phyloP scores from a whole-genome alignment of 2,329 filamentous ascomycete genomes.

The Elsinoe australis region DNA sequence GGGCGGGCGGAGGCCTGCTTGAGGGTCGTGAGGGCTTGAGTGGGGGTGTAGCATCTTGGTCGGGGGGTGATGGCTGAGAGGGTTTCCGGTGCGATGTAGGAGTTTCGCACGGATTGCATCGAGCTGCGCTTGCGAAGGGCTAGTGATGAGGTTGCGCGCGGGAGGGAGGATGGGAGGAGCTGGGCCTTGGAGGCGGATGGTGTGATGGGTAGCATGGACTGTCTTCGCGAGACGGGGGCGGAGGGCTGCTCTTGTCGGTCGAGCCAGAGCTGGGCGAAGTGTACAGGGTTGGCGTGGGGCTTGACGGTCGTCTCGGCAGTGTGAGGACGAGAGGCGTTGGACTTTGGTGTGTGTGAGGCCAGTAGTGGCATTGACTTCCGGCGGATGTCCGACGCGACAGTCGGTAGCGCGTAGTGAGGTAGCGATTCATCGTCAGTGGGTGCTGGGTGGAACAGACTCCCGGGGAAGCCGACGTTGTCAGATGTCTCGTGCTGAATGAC shows the following conservation, averaged over 20 bases:
- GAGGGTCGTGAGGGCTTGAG: constrained; percentile 7
- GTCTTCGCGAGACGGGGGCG: constrained; percentile 6
- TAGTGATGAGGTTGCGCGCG: constrained; percentile 9
- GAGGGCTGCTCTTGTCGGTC: background rate
- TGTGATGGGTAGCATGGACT: constrained; percentile 9
- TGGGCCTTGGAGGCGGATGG: background rate
- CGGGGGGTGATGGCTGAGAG: constrained; percentile 6
- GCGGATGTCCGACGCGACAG: constrained; percentile 27
- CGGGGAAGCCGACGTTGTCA: background rate
- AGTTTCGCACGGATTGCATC: constrained; percentile 3
- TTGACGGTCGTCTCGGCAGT: constrained; percentile 28
- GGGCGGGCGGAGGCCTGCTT: constrained; percentile 12
- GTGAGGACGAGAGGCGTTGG: constrained; percentile 21
- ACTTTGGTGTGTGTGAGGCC: constrained; percentile 20
- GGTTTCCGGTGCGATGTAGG: background rate
- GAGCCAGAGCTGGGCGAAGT: constrained; percentile 23
- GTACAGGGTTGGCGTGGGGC: constrained; percentile 20
- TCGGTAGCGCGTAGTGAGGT: constrained; percentile 29
- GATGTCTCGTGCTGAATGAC: background rate
- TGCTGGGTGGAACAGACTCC: background rate
- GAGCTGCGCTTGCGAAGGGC: background rate
- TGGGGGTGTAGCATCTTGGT: constrained; percentile 12
- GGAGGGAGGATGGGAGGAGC: background rate
- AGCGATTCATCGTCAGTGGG: constrained; percentile 15
- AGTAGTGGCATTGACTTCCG: constrained; percentile 29